phyloP scores from a whole-genome alignment of 352 stramenopile genomes.

The Halophytophthora batemanensis region DNA sequence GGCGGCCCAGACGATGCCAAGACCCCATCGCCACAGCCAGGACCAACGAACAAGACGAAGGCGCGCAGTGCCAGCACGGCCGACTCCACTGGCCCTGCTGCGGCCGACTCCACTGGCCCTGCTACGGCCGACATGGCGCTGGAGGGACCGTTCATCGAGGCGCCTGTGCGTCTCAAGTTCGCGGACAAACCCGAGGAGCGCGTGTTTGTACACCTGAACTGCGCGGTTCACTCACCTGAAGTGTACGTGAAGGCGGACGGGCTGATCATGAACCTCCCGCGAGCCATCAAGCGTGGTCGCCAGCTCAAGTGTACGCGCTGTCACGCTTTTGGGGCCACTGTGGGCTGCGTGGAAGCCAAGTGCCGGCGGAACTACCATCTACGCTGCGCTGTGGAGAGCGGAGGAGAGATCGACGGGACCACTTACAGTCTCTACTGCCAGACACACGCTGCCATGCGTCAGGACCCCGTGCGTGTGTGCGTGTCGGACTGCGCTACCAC shows the following conservation, averaged over 20 bases:
- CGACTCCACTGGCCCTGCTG: slow-evolving; percentile 17
- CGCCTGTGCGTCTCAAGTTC: slow-evolving; percentile 66
- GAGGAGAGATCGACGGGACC: slow-evolving; percentile 68
- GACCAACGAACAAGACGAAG: slow-evolving; percentile 10
- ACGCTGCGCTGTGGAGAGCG: slow-evolving; percentile 68
- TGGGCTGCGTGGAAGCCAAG: slow-evolving; percentile 76
- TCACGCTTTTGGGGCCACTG: slow-evolving; percentile 62
- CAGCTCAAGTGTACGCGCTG: slow-evolving; percentile 73
- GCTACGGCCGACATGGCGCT: slow-evolving; percentile 33
- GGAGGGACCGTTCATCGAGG: slow-evolving; percentile 73
- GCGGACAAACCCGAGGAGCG: slow-evolving; percentile 66
- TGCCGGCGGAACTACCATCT: slow-evolving; percentile 80
- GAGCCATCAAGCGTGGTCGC: slow-evolving; percentile 73
- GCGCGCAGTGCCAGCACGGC: slow-evolving; percentile 10
- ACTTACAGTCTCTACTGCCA: slow-evolving; percentile 78
- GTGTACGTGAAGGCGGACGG: slow-evolving; percentile 80
- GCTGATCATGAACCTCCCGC: slow-evolving; percentile 76
- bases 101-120: slow-evolving; percentile 18
- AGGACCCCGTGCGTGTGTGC: slow-evolving; percentile 41
- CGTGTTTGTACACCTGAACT: slow-evolving; percentile 82
- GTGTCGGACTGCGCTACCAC: slow-evolving; percentile 33
- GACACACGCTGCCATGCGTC: slow-evolving; percentile 46
- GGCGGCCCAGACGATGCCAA: slow-evolving; percentile 5
- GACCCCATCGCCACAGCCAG: slow-evolving; percentile 1
- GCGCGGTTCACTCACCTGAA: slow-evolving; percentile 73